phyloP scores from a whole-genome alignment of 805 yeast species.

The Ogataea degrootiae region DNA sequence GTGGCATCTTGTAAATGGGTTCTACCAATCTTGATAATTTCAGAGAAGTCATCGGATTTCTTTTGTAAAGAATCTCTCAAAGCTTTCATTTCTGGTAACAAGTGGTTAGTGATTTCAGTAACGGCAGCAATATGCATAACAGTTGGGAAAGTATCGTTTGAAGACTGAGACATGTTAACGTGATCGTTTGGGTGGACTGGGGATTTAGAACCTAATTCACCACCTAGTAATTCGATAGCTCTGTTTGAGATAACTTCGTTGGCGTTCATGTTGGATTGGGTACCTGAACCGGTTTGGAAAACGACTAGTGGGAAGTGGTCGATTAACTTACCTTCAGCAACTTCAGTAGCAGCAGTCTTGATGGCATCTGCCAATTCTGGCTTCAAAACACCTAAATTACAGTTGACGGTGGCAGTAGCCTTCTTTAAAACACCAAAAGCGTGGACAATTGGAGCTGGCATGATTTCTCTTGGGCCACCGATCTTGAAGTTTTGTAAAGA shows the following conservation, averaged over 20 bases:
- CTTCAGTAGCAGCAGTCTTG: constrained; percentile 93
- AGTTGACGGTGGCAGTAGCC: constrained; percentile 90
- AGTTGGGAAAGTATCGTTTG: constrained; percentile 98
- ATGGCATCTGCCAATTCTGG: constrained; percentile 81
- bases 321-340: constrained; percentile 81
- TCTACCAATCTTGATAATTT: constrained; percentile 97
- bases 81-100: constrained; percentile 74
- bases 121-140: constrained; percentile 99
- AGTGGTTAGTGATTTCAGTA: constrained; percentile 67
- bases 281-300: constrained; percentile 98
- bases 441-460: constrained; percentile 86
- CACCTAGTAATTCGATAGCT: constrained; percentile 95
- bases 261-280: constrained; percentile 98
- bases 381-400: constrained; percentile 74
- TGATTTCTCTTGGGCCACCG: constrained; percentile 85
- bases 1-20: constrained; percentile 99
- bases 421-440: constrained; percentile 94
- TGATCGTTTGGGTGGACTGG: constrained; percentile 99
- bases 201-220: constrained; percentile 81
- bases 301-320: constrained; percentile 98
- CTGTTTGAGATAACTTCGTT: constrained; percentile 98
- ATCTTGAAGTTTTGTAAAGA: constrained; percentile 91
- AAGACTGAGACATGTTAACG: constrained; percentile 97
- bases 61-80: constrained; percentile 74
- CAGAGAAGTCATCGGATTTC: constrained; percentile 78